Evolutionary conservation across 768 basidiomycete species (phyloP).

Genomic region (Boletus bicolor): DNA sequence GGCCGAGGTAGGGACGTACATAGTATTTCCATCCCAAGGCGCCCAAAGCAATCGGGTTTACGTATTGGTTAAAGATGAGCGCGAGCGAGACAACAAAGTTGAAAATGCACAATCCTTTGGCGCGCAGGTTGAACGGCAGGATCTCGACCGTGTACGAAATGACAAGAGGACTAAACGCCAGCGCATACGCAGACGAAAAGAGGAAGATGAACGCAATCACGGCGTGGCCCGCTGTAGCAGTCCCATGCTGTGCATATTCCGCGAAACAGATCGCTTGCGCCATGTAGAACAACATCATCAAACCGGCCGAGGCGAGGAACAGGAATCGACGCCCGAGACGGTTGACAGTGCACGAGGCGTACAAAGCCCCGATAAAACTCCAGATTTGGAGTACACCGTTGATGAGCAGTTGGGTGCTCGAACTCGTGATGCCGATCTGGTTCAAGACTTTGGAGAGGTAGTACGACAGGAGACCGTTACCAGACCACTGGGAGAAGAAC

Average conservation of each 20-base stretch:
- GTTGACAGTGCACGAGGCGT: constrained; percentile 42
- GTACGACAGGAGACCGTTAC: constrained; percentile 69
- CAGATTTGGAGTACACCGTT: constrained; percentile 60
- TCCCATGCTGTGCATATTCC: constrained; percentile 44
- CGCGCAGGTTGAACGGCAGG: constrained; percentile 74
- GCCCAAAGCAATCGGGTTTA: constrained; percentile 72
- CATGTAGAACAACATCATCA: constrained; percentile 65
- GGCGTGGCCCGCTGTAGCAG: constrained; percentile 48
- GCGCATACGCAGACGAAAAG: constrained; percentile 50
- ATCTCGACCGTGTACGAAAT: constrained; percentile 70
- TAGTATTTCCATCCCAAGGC: constrained; percentile 50
- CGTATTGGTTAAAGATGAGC: constrained; percentile 75
- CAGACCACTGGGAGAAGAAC: constrained; percentile 75
- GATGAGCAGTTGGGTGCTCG: constrained; percentile 55
- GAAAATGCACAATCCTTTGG: constrained; percentile 78
- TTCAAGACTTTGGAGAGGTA: constrained; percentile 70
- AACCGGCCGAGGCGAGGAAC: constrained; percentile 53
- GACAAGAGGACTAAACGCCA: constrained; percentile 76
- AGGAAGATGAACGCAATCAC: constrained; percentile 55
- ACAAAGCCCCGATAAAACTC: constrained; percentile 18
- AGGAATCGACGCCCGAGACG: constrained; percentile 61
- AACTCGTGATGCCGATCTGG: constrained; percentile 55
- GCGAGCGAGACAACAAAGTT: constrained; percentile 62
- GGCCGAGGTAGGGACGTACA: not conserved
- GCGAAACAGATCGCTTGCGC: constrained; percentile 68